Evolutionary conservation across 257 asterid genomes (phyloP), one percentile per base, ranked within the genome.

Genomic region (Nicotiana knightiana): DNA sequence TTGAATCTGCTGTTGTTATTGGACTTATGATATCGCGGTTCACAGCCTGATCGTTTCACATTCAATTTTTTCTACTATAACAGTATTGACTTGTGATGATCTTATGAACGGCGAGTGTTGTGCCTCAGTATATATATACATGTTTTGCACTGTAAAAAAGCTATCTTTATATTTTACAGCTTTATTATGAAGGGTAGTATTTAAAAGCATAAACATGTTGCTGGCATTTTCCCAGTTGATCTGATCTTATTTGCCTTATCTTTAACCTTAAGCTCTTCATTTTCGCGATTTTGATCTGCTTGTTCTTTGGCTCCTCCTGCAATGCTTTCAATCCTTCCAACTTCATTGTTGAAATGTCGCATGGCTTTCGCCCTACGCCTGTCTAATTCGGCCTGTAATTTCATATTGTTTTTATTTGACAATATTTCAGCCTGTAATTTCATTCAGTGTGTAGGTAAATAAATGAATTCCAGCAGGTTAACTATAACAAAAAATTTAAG

Each of bases 211-310:
- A 90, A 73, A 82, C 97, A 92, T 81, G 91, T 84, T 79, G 93
- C 63, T 80, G 99, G 97, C 13, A 88, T 80, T 85, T 88, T 93
- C 65, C 99, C 99, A 1, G 97, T 95, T 80, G 77, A 84, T 89
- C 97, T 91, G 86, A 93, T 88, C 85, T 89, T 92, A 13, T 86
- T 83, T 81, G 97, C 92, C 86, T 91, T 95, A 81, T 89, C 95
- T 85, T 81, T 91, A 84, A 82, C 92, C 88, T 90, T 91, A 5
- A 82, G 80, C 86, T 94, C 98, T 86, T 94, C 94, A 1, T 90
- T 90, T 82, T 85, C 81, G 24, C 86, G 87, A 84, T 94, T 91
- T 89, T 87, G 67, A 75, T 85, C 86, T 18, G 95, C 97, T 82
- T 89, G 92, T 58, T 85, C 83, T 85, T 84, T 87, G 9, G 93